Conservation (phyloP, 345 rosid species). For the Citrus sinensis region DVS_A1.0 CM039164.1:22081501-22082000, state of each 20-base stretch:
- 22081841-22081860: constrained; percentile 99
- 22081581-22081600: constrained; percentile 70
- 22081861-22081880: constrained; percentile 99
- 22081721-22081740: constrained; percentile 88
- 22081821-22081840: constrained; percentile 98
- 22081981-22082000: constrained; percentile 95
- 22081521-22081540: constrained; percentile 77
- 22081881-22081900: constrained; percentile 88
- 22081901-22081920: constrained; percentile 97
- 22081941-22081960: constrained; percentile 85
- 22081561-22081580: constrained; percentile 84
- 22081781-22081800: constrained; percentile 89
- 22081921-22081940: constrained; percentile 84
- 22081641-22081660: constrained; percentile 99
- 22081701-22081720: constrained; percentile 77
- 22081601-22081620: constrained; percentile 99
- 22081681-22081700: constrained; percentile 88
- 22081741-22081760: constrained; percentile 95
- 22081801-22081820: constrained; percentile 96
- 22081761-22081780: constrained; percentile 96
- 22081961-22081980: constrained; percentile 93
- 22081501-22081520: constrained; percentile 80
- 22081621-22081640: constrained; percentile 98
- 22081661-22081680: constrained; percentile 94
- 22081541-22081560: constrained; percentile 89